Percentiles rank a stretch among this genome's conserved stretches.
These are phyloP conservation scores for Calcarisporium arbuscula DNA, from an alignment of 2,329 filamentous ascomycete genomes.

Conservation along the genomic window DNA sequence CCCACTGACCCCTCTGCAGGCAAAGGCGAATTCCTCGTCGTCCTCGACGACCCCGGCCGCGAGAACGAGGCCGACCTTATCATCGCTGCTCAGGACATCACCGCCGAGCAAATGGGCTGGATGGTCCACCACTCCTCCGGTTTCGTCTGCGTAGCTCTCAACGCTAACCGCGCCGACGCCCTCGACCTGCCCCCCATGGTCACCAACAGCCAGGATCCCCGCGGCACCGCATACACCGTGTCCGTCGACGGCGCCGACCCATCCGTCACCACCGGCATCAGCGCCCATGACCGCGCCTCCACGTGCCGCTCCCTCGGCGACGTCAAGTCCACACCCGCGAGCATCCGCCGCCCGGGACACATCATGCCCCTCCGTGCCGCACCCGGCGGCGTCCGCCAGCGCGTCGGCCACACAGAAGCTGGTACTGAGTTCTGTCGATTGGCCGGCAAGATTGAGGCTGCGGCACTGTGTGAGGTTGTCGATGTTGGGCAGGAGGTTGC, in stretches of 20 bases:
- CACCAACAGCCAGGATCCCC: conserved; percentile 63
- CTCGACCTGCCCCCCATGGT: conserved; percentile 92
- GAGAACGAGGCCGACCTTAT: conserved; percentile 99
- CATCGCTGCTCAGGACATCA: conserved; percentile 80
- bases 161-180: conserved; percentile 57
- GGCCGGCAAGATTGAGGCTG: conserved; percentile 69
- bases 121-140: conserved; percentile 88
- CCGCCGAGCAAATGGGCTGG: conserved; percentile 89
- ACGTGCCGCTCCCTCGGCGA: conserved; percentile 75
- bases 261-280: conserved; percentile 81
- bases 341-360: conserved; percentile 81
- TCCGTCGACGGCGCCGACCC: conserved; percentile 74
- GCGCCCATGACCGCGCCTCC: conserved; percentile 76
- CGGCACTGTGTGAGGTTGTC: conserved; percentile 86
- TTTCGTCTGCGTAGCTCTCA: conserved; percentile 83
- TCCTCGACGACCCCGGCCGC: conserved; percentile 84
- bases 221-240: conserved; percentile 88
- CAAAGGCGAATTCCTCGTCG: conserved; percentile 87
- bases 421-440: conserved; percentile 84
- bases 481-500: conserved; percentile 71
- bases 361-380: conserved; percentile 78
- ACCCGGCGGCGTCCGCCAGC: conserved; percentile 71
- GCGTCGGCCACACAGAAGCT: conserved; percentile 88
- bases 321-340: conserved; percentile 45
- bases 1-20: conserved; percentile 32